Conservation (phyloP, 176 grass and related monocot genomes). For the Juncus inflexus region DNA sequence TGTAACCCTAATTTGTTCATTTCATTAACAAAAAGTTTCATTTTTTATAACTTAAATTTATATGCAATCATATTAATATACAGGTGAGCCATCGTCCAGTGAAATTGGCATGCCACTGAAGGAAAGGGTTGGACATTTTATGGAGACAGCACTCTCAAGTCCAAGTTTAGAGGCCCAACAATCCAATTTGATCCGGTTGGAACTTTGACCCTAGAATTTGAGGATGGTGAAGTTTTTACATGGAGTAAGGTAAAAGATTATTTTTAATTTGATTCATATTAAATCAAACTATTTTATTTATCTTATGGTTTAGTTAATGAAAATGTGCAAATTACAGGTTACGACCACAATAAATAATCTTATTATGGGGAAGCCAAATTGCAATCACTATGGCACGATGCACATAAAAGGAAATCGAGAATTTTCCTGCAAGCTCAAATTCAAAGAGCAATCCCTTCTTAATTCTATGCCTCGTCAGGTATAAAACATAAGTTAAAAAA, state of each 20-base stretch:
- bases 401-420: conserved; percentile 38
- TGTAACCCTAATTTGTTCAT: not conserved
- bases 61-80: conserved; percentile 1
- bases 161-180: conserved; percentile 53
- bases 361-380: conserved; percentile 46
- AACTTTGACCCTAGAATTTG: conserved; percentile 49
- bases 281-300: not conserved
- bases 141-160: conserved; percentile 59
- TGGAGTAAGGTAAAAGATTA: conserved; percentile 43
- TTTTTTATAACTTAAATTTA: conserved; percentile 17
- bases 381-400: conserved; percentile 62
- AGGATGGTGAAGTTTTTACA: conserved; percentile 37
- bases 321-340: conserved; percentile 28
- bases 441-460: conserved; percentile 49
- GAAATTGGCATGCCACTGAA: conserved; percentile 62
- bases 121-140: conserved; percentile 54
- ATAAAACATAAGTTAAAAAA: conserved; percentile 5
- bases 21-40: no score
- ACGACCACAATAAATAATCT: conserved; percentile 54
- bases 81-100: conserved; percentile 56
- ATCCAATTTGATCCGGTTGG: conserved; percentile 61
- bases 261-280: conserved; percentile 1
- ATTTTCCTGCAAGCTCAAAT: conserved; percentile 48
- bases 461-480: conserved; percentile 52
- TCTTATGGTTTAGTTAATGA: not conserved